phyloP scores from a whole-genome alignment of 2,329 filamentous ascomycete genomes.

The Fusarium drepaniforme region DNA sequence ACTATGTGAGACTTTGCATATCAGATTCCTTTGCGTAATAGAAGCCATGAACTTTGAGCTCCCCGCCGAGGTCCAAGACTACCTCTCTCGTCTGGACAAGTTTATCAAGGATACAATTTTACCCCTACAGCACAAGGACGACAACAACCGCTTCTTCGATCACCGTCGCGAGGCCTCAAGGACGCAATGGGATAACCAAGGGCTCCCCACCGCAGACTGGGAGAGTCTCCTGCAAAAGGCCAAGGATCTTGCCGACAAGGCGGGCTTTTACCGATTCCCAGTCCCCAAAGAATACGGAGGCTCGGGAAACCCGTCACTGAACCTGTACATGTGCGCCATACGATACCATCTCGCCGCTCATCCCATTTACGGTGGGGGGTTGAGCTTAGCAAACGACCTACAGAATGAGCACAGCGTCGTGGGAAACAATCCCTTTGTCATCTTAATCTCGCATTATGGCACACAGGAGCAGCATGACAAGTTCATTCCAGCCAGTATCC shows the following conservation, averaged over 20 bases:
- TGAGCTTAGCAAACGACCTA: conserved; percentile 33
- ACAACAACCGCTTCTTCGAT: conserved; percentile 29
- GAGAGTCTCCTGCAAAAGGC: conserved; percentile 13
- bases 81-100: conserved; percentile 17
- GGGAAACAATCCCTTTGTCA: conserved; percentile 28
- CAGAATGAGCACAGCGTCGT: conserved; percentile 34
- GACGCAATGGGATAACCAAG: conserved; percentile 34
- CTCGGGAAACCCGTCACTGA: conserved; percentile 12
- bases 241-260: conserved; percentile 19
- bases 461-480: conserved; percentile 9
- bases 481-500: conserved; percentile 17
- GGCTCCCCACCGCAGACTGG: conserved; percentile 25
- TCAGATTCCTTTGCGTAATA: too few species aligned
- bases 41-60: too few species aligned
- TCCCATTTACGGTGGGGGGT: conserved; percentile 28
- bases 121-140: conserved; percentile 26
- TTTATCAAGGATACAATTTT: conserved; percentile 18
- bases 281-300: conserved; percentile 27
- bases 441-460: conserved; percentile 30
- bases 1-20: too few species aligned
- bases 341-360: conserved; percentile 28
- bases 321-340: conserved; percentile 32
- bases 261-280: conserved; percentile 30
- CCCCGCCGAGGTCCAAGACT: background rate
- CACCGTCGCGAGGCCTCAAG: conserved; percentile 28